Percentiles rank a stretch among this genome's conserved stretches.
Evolutionary conservation across 116 monocot species (phyloP).

Genomic region (Dioscorea cayenensis): DNA sequence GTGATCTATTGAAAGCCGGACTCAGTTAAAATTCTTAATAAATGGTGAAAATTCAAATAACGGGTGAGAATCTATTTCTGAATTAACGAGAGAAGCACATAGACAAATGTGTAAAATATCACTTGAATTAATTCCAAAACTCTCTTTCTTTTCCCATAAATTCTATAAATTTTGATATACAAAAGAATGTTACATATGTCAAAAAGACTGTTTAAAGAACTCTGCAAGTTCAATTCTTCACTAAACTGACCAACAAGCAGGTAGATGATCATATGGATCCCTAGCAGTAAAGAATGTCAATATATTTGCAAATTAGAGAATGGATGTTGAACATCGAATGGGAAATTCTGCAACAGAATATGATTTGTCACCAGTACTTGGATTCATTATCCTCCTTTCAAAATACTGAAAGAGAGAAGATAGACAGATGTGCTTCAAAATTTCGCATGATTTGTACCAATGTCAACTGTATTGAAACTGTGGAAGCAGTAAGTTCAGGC

Average conservation of each 20-base stretch:
- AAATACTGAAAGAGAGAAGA: conserved; percentile 87
- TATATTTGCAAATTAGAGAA: not conserved
- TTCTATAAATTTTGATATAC: not conserved
- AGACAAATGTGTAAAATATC: no score
- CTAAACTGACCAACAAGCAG: not conserved
- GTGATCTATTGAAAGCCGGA: no score
- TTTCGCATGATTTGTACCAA: conserved; percentile 1
- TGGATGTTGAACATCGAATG: not conserved
- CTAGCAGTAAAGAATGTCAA: not conserved
- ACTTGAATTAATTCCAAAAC: no score
- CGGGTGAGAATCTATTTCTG: no score
- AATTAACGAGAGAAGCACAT: no score
- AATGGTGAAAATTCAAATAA: no score
- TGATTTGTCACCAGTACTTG: conserved; percentile 50
- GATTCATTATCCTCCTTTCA: conserved; percentile 71
- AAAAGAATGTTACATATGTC: not conserved
- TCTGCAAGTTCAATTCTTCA: not conserved
- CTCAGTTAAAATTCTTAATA: no score
- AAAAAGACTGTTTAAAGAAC: not conserved
- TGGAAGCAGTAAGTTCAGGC: not conserved
- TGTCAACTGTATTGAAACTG: not conserved
- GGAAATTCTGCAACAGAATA: not conserved
- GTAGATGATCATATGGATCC: not conserved
- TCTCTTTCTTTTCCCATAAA: no score
- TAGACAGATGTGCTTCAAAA: conserved; percentile 70